Conservation (phyloP, 345 rosid genomes). For the Ceriops zippeliana region DNA sequence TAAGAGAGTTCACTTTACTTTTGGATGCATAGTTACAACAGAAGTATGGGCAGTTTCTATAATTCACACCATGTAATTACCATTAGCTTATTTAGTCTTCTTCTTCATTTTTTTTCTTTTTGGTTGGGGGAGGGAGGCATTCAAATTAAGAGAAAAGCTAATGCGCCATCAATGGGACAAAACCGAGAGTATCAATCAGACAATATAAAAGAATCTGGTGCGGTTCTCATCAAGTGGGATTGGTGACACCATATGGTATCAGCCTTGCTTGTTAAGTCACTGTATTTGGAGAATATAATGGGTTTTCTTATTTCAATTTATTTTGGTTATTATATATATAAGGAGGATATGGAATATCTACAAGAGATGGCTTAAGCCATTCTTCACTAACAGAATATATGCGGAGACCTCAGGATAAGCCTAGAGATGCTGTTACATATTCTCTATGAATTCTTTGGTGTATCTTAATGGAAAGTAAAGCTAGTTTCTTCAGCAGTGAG, state of each 20-base stretch:
- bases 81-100: background rate
- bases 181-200: conserved; percentile 1
- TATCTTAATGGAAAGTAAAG: background rate
- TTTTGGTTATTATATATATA: too few relatives aligned
- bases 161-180: background rate
- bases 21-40: background rate
- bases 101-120: background rate
- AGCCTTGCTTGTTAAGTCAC: background rate
- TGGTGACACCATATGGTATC: too few relatives aligned
- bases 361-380: too few relatives aligned
- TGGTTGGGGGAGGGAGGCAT: too few relatives aligned
- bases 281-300: background rate
- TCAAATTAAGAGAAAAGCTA: background rate
- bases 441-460: background rate
- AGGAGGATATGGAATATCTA: too few relatives aligned
- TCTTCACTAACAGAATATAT: too few relatives aligned
- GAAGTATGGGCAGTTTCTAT: background rate
- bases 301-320: too few relatives aligned
- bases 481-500: background rate
- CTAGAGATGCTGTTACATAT: background rate
- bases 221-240: background rate
- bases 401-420: background rate
- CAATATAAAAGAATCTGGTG: background rate
- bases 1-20: conserved; percentile 2
- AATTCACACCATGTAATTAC: too few relatives aligned